phyloP scores from a whole-genome alignment of 345 rosid species.

The Moricandia moricandioides region DNA sequence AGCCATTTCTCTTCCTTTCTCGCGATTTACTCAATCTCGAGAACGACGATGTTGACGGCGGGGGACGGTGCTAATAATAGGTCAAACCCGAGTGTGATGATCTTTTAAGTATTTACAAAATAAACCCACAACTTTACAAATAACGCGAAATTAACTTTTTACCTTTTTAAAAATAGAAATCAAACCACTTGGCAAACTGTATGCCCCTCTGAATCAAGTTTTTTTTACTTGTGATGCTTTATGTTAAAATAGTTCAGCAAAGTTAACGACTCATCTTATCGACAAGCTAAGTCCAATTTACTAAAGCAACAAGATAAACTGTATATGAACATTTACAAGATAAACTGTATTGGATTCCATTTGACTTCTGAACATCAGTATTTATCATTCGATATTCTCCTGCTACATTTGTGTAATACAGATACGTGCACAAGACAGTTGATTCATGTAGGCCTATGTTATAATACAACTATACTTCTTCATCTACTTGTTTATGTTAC shows the following conservation, averaged over 20 bases:
- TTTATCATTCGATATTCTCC: too few relatives aligned
- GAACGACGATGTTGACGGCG: not conserved
- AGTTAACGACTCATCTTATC: too few relatives aligned
- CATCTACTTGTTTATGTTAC: constrained; percentile 41
- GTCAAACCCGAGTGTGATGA: constrained; percentile 1
- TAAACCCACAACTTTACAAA: not conserved
- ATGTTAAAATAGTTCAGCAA: not conserved
- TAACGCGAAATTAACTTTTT: not conserved
- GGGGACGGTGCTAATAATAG: constrained; percentile 1
- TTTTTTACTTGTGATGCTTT: not conserved
- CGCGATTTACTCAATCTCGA: not conserved
- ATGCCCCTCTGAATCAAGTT: not conserved
- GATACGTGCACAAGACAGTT: not conserved
- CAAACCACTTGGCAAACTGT: not conserved
- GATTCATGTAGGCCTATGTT: not conserved
- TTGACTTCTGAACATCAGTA: too few relatives aligned
- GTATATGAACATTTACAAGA: too few relatives aligned
- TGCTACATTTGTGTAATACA: too few relatives aligned
- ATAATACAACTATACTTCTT: not conserved
- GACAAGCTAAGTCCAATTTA: too few relatives aligned
- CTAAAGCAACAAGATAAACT: not conserved
- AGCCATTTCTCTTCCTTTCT: constrained; percentile 50
- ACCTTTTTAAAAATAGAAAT: not conserved
- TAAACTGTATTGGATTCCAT: too few relatives aligned
- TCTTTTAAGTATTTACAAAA: not conserved